Base-by-base conservation (phyloP, 2,329 filamentous ascomycete genomes). In the Nemania serpens region DNA sequence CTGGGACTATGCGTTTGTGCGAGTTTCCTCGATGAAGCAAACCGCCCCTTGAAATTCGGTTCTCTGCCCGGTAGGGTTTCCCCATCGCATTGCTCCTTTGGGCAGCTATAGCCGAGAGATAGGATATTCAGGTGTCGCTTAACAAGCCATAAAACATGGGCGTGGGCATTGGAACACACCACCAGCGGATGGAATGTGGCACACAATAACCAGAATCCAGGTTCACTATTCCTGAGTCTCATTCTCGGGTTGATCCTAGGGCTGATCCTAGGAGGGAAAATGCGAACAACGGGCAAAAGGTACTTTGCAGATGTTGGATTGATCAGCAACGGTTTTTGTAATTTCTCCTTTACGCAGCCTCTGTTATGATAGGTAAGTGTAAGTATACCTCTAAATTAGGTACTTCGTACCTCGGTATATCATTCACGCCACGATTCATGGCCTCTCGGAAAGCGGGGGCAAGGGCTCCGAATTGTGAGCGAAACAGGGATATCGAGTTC, bases 291-390 rank as follows among this genome's bases (percentile, higher is more conserved):
- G n/a, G n/a, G n/a, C 25, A 29, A 29, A 29, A 29, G 7, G 25
- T 3, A 29, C 4, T 29, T 29, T n/a, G n/a, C 12, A 46, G 33
- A 41, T 18, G n/a, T 46, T 59, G 41, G 13, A 43, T 43, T 55
- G 41, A 55, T 62, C 52, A 56, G 34, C 51, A 45, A 52, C 18
- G 39, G 20, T 4, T 56, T 15, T 37, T n/a, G 11, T 33, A 22
- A n/a, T 48, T 33, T 48, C 17, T 15, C 33, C 4, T 12, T 4
- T n/a, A 39, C 36, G 15, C 15, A 39, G 11, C 4, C 22, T 13
- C 12, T 22, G 9, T 17, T 33, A 22, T 48, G 25, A 12, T 33
- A 18, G 12, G 41, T 43, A n/a, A 7, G 41, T 18, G 17, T 43
- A 43, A n/a, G n/a, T n/a, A n/a, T n/a, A n/a, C n/a, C n/a, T n/a